A percentile compares a stretch with the other conserved stretches of the same genome.
Conservation (phyloP, 768 basidiomycete species). For the Auricularia heimuer region DNA sequence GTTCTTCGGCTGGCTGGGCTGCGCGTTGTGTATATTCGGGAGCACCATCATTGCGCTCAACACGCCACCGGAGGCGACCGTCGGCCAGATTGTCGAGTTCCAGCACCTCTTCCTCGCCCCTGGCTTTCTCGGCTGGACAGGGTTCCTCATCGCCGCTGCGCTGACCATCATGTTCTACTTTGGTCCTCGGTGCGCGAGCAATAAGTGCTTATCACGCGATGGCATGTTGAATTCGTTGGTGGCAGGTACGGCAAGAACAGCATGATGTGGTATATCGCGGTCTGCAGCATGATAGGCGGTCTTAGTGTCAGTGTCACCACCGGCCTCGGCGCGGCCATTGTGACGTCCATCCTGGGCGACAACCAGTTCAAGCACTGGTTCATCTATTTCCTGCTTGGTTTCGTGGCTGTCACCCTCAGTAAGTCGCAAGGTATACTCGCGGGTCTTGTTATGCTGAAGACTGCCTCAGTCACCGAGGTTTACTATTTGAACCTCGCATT, state of each 20-base stretch:
- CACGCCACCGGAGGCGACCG: conserved; percentile 56
- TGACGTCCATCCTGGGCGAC: conserved; percentile 62
- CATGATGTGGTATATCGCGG: conserved; percentile 91
- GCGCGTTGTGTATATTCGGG: conserved; percentile 81
- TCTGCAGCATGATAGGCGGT: conserved; percentile 96
- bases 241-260: conserved; percentile 74
- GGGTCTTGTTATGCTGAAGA: conserved; percentile 10
- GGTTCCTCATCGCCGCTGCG: conserved; percentile 53
- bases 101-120: conserved; percentile 71
- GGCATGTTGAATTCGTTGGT: conserved; percentile 12
- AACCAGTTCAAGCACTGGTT: conserved; percentile 92
- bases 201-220: not conserved
- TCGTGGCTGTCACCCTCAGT: conserved; percentile 76
- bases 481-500: conserved; percentile 94
- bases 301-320: conserved; percentile 91
- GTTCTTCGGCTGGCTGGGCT: conserved; percentile 97
- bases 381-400: conserved; percentile 76
- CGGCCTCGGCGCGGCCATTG: conserved; percentile 85
- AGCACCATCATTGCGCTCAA: conserved; percentile 88
- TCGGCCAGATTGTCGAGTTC: conserved; percentile 64
- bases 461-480: conserved; percentile 65
- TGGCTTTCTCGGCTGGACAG: conserved; percentile 66
- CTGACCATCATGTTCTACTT: conserved; percentile 74
- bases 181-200: conserved; percentile 49
- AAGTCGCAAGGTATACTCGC: conserved; percentile 19